phyloP scores from a whole-genome alignment of 225 moss, liverwort and hornwort genomes.

The Rhytidiadelphus loreus region DNA sequence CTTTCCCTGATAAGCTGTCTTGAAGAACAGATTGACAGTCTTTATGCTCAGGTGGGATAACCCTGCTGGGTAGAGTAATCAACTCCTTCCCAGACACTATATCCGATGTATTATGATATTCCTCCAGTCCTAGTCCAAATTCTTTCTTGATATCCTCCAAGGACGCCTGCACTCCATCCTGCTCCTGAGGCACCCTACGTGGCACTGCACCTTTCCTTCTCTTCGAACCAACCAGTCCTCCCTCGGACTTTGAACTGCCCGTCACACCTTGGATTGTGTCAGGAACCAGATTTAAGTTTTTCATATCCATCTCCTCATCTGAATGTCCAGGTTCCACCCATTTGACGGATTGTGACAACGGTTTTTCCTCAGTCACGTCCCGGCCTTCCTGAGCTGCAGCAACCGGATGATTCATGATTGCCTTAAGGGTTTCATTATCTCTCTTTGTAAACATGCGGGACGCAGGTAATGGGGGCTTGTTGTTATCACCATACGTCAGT shows the following conservation, averaged over 20 bases:
- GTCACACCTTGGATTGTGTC: constrained; percentile 38
- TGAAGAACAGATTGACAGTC: constrained; percentile 28
- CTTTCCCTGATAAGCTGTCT: constrained; percentile 27
- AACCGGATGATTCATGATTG: background rate
- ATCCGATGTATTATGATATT: constrained; percentile 5
- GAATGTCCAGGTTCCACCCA: constrained; percentile 10
- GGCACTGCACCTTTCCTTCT: constrained; percentile 52
- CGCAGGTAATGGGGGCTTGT: constrained; percentile 19
- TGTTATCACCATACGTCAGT: constrained; percentile 9
- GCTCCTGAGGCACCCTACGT: constrained; percentile 44
- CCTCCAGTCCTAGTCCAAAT: constrained; percentile 14
- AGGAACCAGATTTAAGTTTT: background rate
- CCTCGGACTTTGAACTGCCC: constrained; percentile 50
- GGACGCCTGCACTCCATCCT: constrained; percentile 41
- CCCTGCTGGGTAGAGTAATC: background rate
- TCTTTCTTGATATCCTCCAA: constrained; percentile 39
- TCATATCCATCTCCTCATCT: constrained; percentile 31
- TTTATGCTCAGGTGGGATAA: constrained; percentile 6
- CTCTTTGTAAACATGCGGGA: constrained; percentile 10
- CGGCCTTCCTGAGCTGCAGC: constrained; percentile 5
- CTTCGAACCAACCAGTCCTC: constrained; percentile 38
- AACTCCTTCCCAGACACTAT: constrained; percentile 11
- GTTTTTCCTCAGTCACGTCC: constrained; percentile 2
- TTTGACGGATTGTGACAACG: background rate
- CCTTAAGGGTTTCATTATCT: constrained; percentile 5